Base-by-base conservation (phyloP, 352 stramenopile species). In the Saprolegnia diclina region DNA sequence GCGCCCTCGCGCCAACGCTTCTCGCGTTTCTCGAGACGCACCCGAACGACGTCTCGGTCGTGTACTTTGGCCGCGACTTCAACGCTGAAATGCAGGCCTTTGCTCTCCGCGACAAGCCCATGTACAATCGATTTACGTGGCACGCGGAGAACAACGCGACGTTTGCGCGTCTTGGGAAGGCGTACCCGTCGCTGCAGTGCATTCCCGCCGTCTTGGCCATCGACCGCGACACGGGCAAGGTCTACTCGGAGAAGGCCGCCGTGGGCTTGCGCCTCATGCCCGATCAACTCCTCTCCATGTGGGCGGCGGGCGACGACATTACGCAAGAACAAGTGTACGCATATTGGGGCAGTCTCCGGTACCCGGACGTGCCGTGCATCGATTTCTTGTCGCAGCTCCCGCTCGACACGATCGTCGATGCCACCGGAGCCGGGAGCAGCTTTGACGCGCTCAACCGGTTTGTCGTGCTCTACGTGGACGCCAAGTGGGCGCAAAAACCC, bases 1-100 rank as follows among this genome's bases (percentile, higher is more conserved):
- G 90, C 59, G 75, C 79, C n/a, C 98, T 99, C 77, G 29, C 46
- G 24, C 46, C 46, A 5, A 54, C 46, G 24, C n/a, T 54, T 5
- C 2, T 54, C n/a, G 5, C 2, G 46, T 54, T 54, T 29, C 46
- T 54, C n/a, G n/a, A 54, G 24, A 5, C 2, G n/a, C n/a, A 54
- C 24, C n/a, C n/a, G 24, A 29, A 54, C 5, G 46, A 54, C n/a
- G 46, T 64, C 10, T 64, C 56, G 40, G 24, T 64, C 32, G 56
- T 64, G 56, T 64, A 46, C 40, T 64, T 64, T 48, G n/a, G 21
- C 3, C 24, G 18, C 16, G 56, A 64, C 40, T 19, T 26, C 40
- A 64, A 64, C 21, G n/a, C 35, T 18, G 26, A 18, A 1, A 64
- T 64, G 56, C 18, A 46, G 16, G 35, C 18, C 1, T 50, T 64